Conservation (phyloP, 805 yeast genomes). For the Nakazawaea anatomiae region DNA sequence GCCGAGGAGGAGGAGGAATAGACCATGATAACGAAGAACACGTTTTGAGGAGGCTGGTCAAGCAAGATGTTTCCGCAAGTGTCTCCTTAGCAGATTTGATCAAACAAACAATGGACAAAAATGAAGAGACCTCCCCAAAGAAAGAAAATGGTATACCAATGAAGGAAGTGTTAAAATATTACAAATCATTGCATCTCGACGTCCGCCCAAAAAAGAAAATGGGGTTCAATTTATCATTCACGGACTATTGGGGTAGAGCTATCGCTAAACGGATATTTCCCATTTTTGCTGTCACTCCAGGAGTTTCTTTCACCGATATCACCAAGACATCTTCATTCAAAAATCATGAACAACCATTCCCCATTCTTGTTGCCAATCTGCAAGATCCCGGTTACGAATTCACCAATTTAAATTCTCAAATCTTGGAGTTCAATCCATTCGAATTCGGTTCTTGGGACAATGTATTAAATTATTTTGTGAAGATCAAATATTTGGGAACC, state of each 20-base stretch:
- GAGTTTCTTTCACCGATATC: constrained; percentile 33
- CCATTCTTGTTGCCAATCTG: constrained; percentile 35
- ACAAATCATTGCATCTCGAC: constrained; percentile 46
- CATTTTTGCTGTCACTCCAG: constrained; percentile 25
- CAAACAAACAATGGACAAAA: not conserved
- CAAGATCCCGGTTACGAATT: constrained; percentile 29
- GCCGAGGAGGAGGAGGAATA: not conserved
- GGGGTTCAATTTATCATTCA: constrained; percentile 53
- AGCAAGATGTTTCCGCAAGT: not conserved
- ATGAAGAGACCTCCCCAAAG: not conserved
- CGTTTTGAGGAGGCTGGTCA: not conserved
- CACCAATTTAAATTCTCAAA: constrained; percentile 31
- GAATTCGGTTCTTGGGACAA: constrained; percentile 69
- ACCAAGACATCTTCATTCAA: constrained; percentile 30
- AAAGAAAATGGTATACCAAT: not conserved
- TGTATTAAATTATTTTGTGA: constrained; percentile 37
- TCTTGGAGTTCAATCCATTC: constrained; percentile 57
- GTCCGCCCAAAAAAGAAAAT: constrained; percentile 44
- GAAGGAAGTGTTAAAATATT: constrained; percentile 36
- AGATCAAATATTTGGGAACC: constrained; percentile 50
- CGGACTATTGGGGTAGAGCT: constrained; percentile 69
- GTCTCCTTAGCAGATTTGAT: not conserved
- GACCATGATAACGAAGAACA: not conserved
- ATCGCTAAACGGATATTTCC: constrained; percentile 42
- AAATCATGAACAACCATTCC: constrained; percentile 40